Conservation (phyloP, 1,139 yeast genomes). For the Kodamaea derodonti region DNA sequence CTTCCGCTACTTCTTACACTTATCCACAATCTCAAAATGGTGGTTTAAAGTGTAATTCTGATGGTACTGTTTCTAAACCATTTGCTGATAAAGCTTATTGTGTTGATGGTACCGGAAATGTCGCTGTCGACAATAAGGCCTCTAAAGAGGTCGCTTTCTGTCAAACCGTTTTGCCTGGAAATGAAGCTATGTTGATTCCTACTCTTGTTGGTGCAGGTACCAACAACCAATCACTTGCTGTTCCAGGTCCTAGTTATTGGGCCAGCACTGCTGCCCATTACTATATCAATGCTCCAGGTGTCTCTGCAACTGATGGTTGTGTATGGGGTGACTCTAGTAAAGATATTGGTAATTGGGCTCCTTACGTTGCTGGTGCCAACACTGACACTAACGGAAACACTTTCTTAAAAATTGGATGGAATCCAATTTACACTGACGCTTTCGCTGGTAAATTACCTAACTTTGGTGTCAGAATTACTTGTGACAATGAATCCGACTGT, state of each 20-base stretch:
- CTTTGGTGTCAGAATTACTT: slow-evolving; percentile 70
- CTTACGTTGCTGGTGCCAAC: slow-evolving; percentile 89
- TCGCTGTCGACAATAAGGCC: slow-evolving; percentile 54
- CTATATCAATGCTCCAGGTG: slow-evolving; percentile 85
- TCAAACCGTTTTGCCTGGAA: slow-evolving; percentile 90
- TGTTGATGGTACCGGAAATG: slow-evolving; percentile 72
- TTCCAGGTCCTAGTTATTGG: slow-evolving; percentile 75
- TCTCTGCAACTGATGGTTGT: slow-evolving; percentile 71
- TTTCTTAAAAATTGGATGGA: slow-evolving; percentile 84
- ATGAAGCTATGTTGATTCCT: slow-evolving; percentile 91
- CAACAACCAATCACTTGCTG: slow-evolving; percentile 55
- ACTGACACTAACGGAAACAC: slow-evolving; percentile 66
- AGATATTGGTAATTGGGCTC: slow-evolving; percentile 87
- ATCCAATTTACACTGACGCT: slow-evolving; percentile 72
- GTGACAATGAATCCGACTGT: slow-evolving; percentile 66
- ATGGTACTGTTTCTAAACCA: slow-evolving; percentile 67
- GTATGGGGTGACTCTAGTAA: slow-evolving; percentile 72
- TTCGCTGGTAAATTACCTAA: slow-evolving; percentile 54
- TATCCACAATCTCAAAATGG: slow-evolving; percentile 78
- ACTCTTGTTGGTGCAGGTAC: slow-evolving; percentile 53
- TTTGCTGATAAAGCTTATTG: slow-evolving; percentile 60
- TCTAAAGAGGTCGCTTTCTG: slow-evolving; percentile 69
- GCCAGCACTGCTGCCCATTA: slow-evolving; percentile 82
- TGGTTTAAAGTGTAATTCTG: slow-evolving; percentile 69
- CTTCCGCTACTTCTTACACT: slow-evolving; percentile 51